phyloP scores from a whole-genome alignment of 1,284 basidiomycete species.

The Vanrija sp. region DNA sequence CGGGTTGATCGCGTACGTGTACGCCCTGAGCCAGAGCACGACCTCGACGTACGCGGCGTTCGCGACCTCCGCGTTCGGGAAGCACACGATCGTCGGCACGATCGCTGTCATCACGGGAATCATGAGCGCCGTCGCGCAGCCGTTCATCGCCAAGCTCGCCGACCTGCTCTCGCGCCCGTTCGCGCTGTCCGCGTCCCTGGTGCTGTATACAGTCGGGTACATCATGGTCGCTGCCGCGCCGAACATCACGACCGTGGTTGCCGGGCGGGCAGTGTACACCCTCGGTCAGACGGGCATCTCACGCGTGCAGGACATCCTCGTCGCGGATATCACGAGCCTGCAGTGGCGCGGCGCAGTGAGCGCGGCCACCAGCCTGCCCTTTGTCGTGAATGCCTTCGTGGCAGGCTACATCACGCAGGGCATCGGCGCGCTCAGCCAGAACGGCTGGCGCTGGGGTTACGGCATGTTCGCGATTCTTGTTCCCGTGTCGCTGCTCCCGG shows the following conservation, averaged over 20 bases:
- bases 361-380: not conserved
- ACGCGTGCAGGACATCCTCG: not conserved
- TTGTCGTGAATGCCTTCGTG: not conserved
- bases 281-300: not conserved
- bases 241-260: not conserved
- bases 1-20: constrained; percentile 26
- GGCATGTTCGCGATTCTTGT: not conserved
- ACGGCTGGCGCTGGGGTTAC: constrained; percentile 65
- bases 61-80: constrained; percentile 41
- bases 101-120: constrained; percentile 41
- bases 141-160: constrained; percentile 3
- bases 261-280: not conserved
- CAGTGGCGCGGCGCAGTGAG: not conserved
- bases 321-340: constrained; percentile 9
- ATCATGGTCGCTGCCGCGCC: constrained; percentile 9
- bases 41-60: constrained; percentile 27
- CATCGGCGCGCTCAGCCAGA: constrained; percentile 51
- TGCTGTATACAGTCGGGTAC: constrained; percentile 9
- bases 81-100: constrained; percentile 42
- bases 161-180: constrained; percentile 7
- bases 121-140: constrained; percentile 30
- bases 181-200: not conserved
- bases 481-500: constrained; percentile 18
- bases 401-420: constrained; percentile 55
- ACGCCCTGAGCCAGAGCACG: constrained; percentile 24